Evolutionary conservation across 164 flowering plant species (phyloP).

Genomic region (Stephania yunnanensis): DNA sequence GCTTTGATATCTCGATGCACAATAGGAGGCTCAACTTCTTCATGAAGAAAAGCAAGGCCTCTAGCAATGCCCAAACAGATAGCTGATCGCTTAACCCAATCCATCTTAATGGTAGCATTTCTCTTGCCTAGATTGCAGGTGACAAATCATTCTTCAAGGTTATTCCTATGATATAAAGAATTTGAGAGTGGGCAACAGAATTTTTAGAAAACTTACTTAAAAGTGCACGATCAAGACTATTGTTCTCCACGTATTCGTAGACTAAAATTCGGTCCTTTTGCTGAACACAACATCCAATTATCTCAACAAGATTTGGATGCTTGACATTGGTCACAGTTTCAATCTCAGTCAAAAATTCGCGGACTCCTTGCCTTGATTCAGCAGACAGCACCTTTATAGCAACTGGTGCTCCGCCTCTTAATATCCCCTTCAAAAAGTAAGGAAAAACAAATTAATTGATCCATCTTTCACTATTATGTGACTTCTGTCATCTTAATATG

Average conservation of each 20-base stretch:
- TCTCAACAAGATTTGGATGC: constrained; percentile 72
- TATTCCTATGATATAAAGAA: background rate
- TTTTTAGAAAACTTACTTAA: constrained; percentile 34
- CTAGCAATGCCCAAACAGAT: constrained; percentile 74
- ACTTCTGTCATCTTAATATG: background rate
- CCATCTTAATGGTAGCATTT: constrained; percentile 30
- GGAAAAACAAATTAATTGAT: background rate
- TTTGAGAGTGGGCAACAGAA: background rate
- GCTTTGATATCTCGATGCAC: constrained; percentile 95
- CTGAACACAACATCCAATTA: constrained; percentile 64
- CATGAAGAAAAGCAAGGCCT: constrained; percentile 78
- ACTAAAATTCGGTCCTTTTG: constrained; percentile 51
- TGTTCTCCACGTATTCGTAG: constrained; percentile 67
- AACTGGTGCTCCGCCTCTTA: constrained; percentile 41
- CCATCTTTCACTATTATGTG: background rate
- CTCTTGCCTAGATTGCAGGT: constrained; percentile 39
- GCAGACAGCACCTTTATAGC: constrained; percentile 70
- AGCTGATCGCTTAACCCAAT: constrained; percentile 62
- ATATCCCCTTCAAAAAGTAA: constrained; percentile 43
- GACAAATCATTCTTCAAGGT: background rate
- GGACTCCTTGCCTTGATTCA: constrained; percentile 63
- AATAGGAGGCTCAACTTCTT: constrained; percentile 75
- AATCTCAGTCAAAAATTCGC: constrained; percentile 68
- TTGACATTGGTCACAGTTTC: constrained; percentile 54
- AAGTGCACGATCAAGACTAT: constrained; percentile 62